Conservation (phyloP, 805 yeast species). For the Barnettozyma sp. region DNA sequence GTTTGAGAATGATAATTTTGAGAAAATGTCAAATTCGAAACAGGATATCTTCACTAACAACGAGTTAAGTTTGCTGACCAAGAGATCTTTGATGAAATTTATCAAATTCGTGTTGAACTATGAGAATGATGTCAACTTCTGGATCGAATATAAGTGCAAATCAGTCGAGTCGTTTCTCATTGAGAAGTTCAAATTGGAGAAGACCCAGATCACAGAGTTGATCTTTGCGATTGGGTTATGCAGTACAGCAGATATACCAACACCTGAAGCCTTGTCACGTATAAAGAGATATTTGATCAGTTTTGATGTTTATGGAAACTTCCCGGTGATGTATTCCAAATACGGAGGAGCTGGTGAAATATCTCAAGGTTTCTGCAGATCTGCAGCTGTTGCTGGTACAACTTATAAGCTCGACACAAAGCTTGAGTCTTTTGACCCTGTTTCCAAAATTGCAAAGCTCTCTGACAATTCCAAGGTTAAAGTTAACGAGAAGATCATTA, state of each 20-base stretch:
- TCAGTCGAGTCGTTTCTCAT: constrained; percentile 55
- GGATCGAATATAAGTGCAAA: constrained; percentile 48
- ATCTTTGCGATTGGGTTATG: constrained; percentile 83
- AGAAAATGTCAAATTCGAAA: constrained; percentile 76
- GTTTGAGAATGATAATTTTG: constrained; percentile 88
- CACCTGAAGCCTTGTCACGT: constrained; percentile 71
- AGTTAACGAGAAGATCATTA: constrained; percentile 72
- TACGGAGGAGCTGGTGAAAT: constrained; percentile 96
- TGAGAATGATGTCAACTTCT: constrained; percentile 49
- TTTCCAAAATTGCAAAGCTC: constrained; percentile 58
- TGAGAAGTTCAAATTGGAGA: constrained; percentile 61
- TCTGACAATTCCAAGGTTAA: constrained; percentile 69
- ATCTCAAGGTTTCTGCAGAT: constrained; percentile 93
- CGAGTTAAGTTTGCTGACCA: constrained; percentile 62
- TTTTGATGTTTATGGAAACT: constrained; percentile 87
- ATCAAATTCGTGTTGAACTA: constrained; percentile 78
- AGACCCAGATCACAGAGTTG: constrained; percentile 74
- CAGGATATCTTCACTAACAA: constrained; percentile 93
- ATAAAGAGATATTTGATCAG: constrained; percentile 79
- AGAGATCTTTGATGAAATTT: constrained; percentile 84
- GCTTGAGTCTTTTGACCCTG: constrained; percentile 58
- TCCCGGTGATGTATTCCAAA: constrained; percentile 87
- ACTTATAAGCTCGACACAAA: constrained; percentile 78
- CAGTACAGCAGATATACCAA: constrained; percentile 48
- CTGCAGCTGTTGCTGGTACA: constrained; percentile 97